phyloP scores from a whole-genome alignment of 2,329 filamentous ascomycete species.

The Gliomastix tumulicola region DNA sequence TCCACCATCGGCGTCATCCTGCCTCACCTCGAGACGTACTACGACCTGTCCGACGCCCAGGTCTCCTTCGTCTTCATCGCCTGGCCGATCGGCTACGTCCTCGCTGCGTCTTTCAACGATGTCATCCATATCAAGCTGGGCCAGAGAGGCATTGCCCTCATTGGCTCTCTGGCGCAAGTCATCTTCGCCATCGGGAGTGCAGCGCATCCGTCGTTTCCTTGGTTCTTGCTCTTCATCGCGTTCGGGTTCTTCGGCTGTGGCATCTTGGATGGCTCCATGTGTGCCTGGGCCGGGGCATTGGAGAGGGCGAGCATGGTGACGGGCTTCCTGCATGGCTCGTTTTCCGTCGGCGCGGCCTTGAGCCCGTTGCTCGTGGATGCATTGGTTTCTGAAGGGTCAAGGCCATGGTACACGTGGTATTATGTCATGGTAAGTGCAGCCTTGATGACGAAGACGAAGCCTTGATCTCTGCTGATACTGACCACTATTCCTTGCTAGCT shows the following conservation, averaged over 20 bases:
- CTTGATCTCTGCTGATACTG: no score
- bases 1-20: slow-evolving; percentile 19
- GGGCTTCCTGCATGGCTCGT: not conserved
- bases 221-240: slow-evolving; percentile 3
- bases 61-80: slow-evolving; percentile 37
- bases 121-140: slow-evolving; percentile 29
- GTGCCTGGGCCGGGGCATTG: slow-evolving; percentile 33
- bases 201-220: not conserved
- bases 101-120: slow-evolving; percentile 28
- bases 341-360: not conserved
- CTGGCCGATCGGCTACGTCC: slow-evolving; percentile 32
- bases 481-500: no score
- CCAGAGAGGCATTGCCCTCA: slow-evolving; percentile 29
- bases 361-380: not conserved
- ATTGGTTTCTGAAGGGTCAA: not conserved
- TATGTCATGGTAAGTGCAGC: not conserved
- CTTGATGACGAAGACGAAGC: no score
- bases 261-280: slow-evolving; percentile 34
- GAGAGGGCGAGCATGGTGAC: slow-evolving; percentile 23
- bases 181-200: not conserved
- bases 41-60: slow-evolving; percentile 29
- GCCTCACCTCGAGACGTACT: slow-evolving; percentile 20
- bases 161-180: not conserved
- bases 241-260: slow-evolving; percentile 28
- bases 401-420: not conserved